These are phyloP conservation scores for Pascua sp. DNA, from an alignment of 1,284 basidiomycete genomes.

Conservation along the genomic window DNA sequence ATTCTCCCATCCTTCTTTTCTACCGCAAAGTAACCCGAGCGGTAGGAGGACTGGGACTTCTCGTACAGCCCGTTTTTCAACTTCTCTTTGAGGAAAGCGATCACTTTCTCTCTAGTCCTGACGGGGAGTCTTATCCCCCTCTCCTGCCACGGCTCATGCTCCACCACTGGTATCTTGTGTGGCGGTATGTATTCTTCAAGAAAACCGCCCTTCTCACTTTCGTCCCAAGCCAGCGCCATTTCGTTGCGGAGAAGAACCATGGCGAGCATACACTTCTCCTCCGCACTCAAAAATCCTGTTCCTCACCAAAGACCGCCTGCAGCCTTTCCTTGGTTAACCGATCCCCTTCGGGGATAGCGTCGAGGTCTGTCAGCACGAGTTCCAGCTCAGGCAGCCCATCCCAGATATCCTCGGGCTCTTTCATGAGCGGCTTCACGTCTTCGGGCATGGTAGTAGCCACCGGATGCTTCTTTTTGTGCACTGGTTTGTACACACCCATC, in stretches of 20 bases:
- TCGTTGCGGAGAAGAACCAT: slow-evolving; percentile 3
- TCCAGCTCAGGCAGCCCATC: neutral
- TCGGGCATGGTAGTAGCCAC: slow-evolving; percentile 5
- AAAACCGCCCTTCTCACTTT: slow-evolving; percentile 7
- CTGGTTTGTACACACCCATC: slow-evolving; percentile 7
- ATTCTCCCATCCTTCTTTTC: slow-evolving; percentile 14
- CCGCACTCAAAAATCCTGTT: neutral
- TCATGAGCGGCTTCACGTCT: slow-evolving; percentile 4
- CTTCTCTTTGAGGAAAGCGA: slow-evolving; percentile 2
- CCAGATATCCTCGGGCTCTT: neutral
- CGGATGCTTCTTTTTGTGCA: slow-evolving; percentile 11
- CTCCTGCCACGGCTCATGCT: slow-evolving; percentile 7
- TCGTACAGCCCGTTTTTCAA: slow-evolving; percentile 5
- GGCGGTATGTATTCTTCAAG: slow-evolving; percentile 1
- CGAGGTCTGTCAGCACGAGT: neutral
- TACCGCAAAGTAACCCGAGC: slow-evolving; percentile 8
- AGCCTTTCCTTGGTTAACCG: neutral
- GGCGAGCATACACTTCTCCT: slow-evolving; percentile 2
- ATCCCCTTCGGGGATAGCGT: neutral
- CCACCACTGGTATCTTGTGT: neutral
- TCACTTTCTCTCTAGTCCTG: slow-evolving; percentile 2
- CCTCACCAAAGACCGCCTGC: neutral
- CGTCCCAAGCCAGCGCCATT: slow-evolving; percentile 3
- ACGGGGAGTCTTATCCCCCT: slow-evolving; percentile 1
- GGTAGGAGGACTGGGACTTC: slow-evolving; percentile 5